Percentiles rank a stretch among this genome's conserved stretches.
phyloP scores from a whole-genome alignment of 768 basidiomycete species.

The Ephemerocybe angulata region DNA sequence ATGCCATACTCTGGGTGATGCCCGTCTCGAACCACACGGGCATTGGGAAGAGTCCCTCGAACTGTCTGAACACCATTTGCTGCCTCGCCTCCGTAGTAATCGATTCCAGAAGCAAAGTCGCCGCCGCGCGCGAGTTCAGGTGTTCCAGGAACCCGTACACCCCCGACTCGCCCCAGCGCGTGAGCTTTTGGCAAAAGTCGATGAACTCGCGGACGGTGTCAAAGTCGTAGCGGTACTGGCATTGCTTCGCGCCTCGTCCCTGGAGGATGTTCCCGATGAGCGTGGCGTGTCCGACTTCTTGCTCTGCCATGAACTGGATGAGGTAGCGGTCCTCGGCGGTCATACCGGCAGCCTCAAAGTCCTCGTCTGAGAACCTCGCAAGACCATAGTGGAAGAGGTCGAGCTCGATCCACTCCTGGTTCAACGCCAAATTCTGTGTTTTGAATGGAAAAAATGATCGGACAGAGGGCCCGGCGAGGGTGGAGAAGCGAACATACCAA shows the following conservation, averaged over 20 bases:
- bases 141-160: conserved; percentile 64
- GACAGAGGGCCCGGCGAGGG: not conserved
- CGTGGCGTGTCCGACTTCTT: conserved; percentile 60
- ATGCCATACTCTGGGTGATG: conserved; percentile 60
- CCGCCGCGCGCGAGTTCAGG: conserved; percentile 53
- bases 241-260: conserved; percentile 45
- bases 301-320: conserved; percentile 60
- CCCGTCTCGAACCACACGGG: conserved; percentile 53
- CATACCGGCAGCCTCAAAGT: conserved; percentile 55
- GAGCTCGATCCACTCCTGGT: conserved; percentile 62
- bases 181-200: conserved; percentile 56
- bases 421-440: conserved; percentile 56
- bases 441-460: not conserved
- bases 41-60: conserved; percentile 60
- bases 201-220: conserved; percentile 54
- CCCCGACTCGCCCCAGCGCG: conserved; percentile 54
- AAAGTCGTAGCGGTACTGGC: conserved; percentile 56
- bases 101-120: conserved; percentile 49
- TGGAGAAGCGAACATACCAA: conserved; percentile 14
- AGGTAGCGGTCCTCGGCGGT: conserved; percentile 50
- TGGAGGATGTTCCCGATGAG: conserved; percentile 51
- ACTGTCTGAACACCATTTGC: conserved; percentile 63
- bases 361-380: conserved; percentile 46
- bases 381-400: conserved; percentile 59
- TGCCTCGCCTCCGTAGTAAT: conserved; percentile 63